A percentile compares a stretch with the other conserved stretches of the same genome.
These are phyloP conservation scores for Pythium inflatum DNA, from an alignment of 352 stramenopile genomes.

Conservation along the genomic window DNA sequence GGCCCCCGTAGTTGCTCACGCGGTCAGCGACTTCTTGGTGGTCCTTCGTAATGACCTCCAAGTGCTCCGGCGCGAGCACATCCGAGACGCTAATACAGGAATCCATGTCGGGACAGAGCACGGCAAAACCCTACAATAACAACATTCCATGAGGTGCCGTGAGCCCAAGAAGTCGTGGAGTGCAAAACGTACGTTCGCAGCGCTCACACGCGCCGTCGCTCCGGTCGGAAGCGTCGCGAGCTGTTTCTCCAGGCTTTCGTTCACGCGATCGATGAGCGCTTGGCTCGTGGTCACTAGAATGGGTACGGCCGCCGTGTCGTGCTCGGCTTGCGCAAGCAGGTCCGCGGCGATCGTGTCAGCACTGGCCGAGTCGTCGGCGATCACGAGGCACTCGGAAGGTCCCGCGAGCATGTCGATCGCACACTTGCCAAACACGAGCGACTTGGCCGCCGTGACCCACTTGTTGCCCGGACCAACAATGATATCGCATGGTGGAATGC, in stretches of 20 bases:
- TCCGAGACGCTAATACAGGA: slow-evolving; percentile 87
- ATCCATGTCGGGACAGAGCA: slow-evolving; percentile 73
- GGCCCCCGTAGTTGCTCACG: slow-evolving; percentile 82
- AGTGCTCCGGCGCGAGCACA: slow-evolving; percentile 81
- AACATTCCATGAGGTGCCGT: not conserved
- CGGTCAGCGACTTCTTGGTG: slow-evolving; percentile 80
- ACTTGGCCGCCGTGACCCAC: slow-evolving; percentile 95
- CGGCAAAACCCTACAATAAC: slow-evolving; percentile 62
- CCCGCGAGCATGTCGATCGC: slow-evolving; percentile 99
- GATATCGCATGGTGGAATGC: slow-evolving; percentile 95
- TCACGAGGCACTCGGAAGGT: slow-evolving; percentile 97
- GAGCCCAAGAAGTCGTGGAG: no score
- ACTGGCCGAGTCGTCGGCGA: slow-evolving; percentile 92
- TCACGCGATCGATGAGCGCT: slow-evolving; percentile 90
- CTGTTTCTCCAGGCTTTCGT: slow-evolving; percentile 79
- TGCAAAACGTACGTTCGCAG: slow-evolving; percentile 51
- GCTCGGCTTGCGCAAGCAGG: slow-evolving; percentile 91
- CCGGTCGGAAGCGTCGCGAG: slow-evolving; percentile 74
- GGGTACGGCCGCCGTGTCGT: slow-evolving; percentile 96
- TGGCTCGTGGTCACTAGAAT: slow-evolving; percentile 95
- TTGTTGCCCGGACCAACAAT: slow-evolving; percentile 99
- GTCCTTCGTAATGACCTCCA: slow-evolving; percentile 93
- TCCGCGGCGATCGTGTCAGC: slow-evolving; percentile 75
- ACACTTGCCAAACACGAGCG: slow-evolving; percentile 95
- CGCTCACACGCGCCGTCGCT: slow-evolving; percentile 65